Conservation (phyloP, 2,329 filamentous ascomycete genomes). For the Pyrenochaeta sp. region DNA sequence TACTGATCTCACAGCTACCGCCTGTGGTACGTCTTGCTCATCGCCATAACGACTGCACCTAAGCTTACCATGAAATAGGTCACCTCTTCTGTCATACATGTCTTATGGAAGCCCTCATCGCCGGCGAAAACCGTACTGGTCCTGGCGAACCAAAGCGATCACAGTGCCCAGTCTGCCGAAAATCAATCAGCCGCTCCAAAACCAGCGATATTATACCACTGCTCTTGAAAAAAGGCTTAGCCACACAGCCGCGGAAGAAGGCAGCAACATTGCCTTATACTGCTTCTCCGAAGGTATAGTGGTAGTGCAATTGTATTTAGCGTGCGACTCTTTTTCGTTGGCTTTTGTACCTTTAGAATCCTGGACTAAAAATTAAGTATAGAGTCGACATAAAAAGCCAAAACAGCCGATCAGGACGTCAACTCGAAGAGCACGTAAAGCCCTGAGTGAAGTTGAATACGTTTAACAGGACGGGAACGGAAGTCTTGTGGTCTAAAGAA, state of each 20-base stretch:
- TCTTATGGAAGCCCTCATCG: conserved; percentile 67
- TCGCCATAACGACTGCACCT: background rate
- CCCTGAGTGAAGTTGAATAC: background rate
- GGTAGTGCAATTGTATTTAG: conserved; percentile 21
- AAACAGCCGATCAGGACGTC: background rate
- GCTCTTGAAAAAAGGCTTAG: conserved; percentile 51
- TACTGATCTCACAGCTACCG: conserved; percentile 66
- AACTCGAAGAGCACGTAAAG: background rate
- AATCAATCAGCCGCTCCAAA: conserved; percentile 52
- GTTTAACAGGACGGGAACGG: background rate
- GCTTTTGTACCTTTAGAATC: background rate
- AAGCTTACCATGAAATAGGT: conserved; percentile 50
- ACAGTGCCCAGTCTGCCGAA: conserved; percentile 60
- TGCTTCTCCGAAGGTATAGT: conserved; percentile 28
- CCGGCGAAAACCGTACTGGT: conserved; percentile 60
- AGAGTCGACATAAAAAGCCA: background rate
- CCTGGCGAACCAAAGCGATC: conserved; percentile 53
- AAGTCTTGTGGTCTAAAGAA: background rate
- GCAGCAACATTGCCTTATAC: conserved; percentile 10
- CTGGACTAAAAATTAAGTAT: conserved; percentile 6
- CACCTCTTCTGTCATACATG: conserved; percentile 72
- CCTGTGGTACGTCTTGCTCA: conserved; percentile 61
- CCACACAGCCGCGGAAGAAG: conserved; percentile 46
- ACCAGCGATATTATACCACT: conserved; percentile 53
- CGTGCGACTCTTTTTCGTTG: conserved; percentile 3